Base-by-base conservation (phyloP, 179 eudicot genomes). In the Beta macrorhiza region DNA sequence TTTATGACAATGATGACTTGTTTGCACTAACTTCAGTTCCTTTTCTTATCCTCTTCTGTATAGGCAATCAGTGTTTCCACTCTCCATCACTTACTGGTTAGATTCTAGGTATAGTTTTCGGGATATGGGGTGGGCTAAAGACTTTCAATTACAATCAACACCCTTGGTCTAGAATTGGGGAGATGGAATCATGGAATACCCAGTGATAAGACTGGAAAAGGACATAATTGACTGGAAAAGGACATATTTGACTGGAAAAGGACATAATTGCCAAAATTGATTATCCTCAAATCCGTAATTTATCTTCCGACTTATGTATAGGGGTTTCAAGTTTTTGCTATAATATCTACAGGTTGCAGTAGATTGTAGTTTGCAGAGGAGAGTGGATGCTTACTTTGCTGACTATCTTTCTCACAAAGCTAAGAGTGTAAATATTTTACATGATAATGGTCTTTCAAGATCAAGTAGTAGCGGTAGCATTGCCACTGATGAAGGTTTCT, bases 401-500 rank as follows among this genome's bases (percentile, higher is more conserved):
- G 89, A 89, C 55, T 85, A 91, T 81, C 87, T 91, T 82, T 89
- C 91, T 79, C 86, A 78, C 71, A 94, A 92, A 84, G 79, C 91
- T 42, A 82, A 86, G 85, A 76, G 87, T 78, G 86, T 70, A 67
- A 88, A 88, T 78, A 83, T 80, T 81, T 78, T 83, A 80, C 84
- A 69, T 45, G 86, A 80, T 14, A 78, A 81, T 82, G 88, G 76
- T 4, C 81, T 90, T 85, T 86, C 93, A 32, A 89, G 91, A 80
- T 88, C 94, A 84, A 89, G 88, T 89, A 94, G 93, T 82, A 89
- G 85, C 76, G 88, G 89, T 72, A 94, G 92, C 83, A 86, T 93
- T 82, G 91, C 89, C 75, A 85, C 86, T 80, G 96, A 94, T 78
- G 98, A 94, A 78, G 89, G 91, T 73, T 85, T 91, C 52, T 92